These are phyloP conservation scores for Epichloe hybrida DNA, from an alignment of 2,329 filamentous ascomycete genomes.

Conservation along the genomic window DNA sequence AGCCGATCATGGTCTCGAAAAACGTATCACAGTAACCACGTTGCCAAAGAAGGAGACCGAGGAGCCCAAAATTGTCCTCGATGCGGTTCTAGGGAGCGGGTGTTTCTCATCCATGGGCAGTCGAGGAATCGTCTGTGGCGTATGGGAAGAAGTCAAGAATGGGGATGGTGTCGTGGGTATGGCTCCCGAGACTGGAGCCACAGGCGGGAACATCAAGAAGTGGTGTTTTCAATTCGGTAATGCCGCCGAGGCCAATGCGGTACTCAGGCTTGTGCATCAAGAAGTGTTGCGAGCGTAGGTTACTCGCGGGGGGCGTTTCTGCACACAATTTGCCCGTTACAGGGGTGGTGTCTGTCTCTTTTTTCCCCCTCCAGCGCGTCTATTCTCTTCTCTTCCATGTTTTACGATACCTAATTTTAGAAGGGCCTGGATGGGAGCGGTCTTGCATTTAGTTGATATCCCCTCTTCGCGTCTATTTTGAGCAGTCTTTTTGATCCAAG, in stretches of 20 bases:
- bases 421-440: not conserved
- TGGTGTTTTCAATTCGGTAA: constrained; percentile 50
- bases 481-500: too few species aligned
- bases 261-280: constrained; percentile 42
- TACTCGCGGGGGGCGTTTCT: not conserved
- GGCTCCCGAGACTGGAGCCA: constrained; percentile 36
- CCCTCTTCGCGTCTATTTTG: not conserved
- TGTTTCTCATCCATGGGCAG: constrained; percentile 76
- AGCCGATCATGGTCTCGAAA: constrained; percentile 57
- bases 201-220: constrained; percentile 43
- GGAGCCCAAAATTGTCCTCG: constrained; percentile 52
- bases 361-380: not conserved
- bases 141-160: constrained; percentile 67
- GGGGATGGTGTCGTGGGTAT: constrained; percentile 42
- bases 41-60: constrained; percentile 50
- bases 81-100: constrained; percentile 71
- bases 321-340: not conserved
- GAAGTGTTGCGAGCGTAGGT: constrained; percentile 32
- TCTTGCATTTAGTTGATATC: not conserved
- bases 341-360: not conserved
- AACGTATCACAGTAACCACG: constrained; percentile 67
- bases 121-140: constrained; percentile 75
- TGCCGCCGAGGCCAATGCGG: constrained; percentile 39
- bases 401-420: not conserved
- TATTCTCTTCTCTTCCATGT: not conserved